A percentile compares a stretch with the other conserved stretches of the same genome.
Evolutionary conservation across 2,329 filamentous ascomycete species (phyloP).

Genomic region (Fusarium penzigii): DNA sequence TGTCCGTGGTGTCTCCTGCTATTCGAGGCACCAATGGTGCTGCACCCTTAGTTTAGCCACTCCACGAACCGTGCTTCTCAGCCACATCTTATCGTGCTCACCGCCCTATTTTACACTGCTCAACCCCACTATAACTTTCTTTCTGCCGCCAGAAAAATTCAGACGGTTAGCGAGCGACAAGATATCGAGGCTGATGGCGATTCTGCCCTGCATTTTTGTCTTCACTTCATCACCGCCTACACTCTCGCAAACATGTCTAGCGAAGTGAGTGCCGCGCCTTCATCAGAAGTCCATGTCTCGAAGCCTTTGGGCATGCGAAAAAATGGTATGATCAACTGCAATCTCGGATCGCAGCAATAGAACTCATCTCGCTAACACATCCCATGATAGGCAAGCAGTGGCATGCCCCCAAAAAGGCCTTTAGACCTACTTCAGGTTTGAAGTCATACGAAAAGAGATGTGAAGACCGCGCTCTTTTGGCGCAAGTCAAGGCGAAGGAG

Average conservation of each 20-base stretch:
- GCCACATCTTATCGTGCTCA: too few relatives aligned
- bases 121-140: background rate
- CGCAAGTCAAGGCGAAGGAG: conserved; percentile 87
- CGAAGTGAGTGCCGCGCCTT: conserved; percentile 32
- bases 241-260: conserved; percentile 44
- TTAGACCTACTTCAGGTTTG: conserved; percentile 77
- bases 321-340: conserved; percentile 62
- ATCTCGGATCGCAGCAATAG: background rate
- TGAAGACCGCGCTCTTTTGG: conserved; percentile 67
- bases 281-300: conserved; percentile 35
- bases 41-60: too few relatives aligned
- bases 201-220: background rate
- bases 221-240: background rate
- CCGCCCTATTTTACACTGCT: too few relatives aligned
- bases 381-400: conserved; percentile 80
- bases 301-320: conserved; percentile 70
- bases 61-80: too few relatives aligned
- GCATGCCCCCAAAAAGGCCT: conserved; percentile 81
- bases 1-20: too few relatives aligned
- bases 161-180: background rate
- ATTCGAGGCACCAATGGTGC: too few relatives aligned
- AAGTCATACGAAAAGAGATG: conserved; percentile 77
- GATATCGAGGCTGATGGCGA: background rate
- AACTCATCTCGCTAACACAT: conserved; percentile 11
- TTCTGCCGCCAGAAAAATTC: background rate